These are phyloP conservation scores for Cornus florida DNA, from an alignment of 148 eudicot genomes.

Conservation along the genomic window DNA sequence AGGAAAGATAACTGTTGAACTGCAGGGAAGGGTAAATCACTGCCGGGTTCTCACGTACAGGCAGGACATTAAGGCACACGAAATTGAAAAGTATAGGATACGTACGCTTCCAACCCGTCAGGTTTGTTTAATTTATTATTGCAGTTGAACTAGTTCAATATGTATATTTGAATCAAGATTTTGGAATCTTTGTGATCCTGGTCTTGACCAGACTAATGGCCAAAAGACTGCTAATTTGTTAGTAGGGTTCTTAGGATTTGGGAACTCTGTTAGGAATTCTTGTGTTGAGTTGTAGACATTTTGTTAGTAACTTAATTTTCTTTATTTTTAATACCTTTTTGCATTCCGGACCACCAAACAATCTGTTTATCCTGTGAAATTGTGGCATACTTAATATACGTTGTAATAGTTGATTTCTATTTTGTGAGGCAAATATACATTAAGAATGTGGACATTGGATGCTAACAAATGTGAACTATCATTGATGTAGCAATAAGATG, in stretches of 20 bases:
- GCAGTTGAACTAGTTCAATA: background rate
- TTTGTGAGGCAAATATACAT: background rate
- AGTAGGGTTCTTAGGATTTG: too few species aligned
- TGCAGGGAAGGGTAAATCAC: conserved; percentile 78
- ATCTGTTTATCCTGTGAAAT: too few species aligned
- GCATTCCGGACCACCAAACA: background rate
- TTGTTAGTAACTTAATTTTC: too few species aligned
- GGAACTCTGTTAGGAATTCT: background rate
- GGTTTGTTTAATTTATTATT: conserved; percentile 29
- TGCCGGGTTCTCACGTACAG: conserved; percentile 82
- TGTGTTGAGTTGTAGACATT: background rate
- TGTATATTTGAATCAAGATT: background rate
- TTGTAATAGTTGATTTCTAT: too few species aligned
- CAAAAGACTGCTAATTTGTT: background rate
- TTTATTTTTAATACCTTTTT: background rate
- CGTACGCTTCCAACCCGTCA: conserved; percentile 81
- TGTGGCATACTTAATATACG: background rate
- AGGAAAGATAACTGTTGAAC: conserved; percentile 74
- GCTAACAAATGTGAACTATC: background rate
- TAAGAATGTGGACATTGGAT: background rate
- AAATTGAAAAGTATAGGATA: conserved; percentile 60
- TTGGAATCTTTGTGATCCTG: background rate
- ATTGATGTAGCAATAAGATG: background rate
- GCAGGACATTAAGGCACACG: conserved; percentile 81
- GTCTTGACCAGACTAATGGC: background rate